Conservation (phyloP, 768 basidiomycete genomes). For the Porphyrellus cyaneotinctus region DNA sequence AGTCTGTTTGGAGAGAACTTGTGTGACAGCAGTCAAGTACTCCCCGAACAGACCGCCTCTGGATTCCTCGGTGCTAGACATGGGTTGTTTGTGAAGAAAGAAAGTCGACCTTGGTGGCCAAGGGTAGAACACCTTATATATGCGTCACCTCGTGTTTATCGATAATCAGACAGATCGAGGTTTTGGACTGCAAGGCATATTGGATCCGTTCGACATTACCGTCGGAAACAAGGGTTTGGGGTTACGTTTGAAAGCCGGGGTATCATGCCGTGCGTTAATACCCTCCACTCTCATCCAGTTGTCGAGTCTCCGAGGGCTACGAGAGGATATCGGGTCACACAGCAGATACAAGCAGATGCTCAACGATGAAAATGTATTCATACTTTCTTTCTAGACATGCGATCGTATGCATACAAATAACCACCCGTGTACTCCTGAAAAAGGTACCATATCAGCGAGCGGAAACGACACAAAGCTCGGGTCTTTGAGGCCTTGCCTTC, state of each 20-base stretch:
- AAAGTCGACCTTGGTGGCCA: background rate
- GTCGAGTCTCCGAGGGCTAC: background rate
- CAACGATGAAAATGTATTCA: background rate
- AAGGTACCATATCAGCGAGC: background rate
- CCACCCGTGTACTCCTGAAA: background rate
- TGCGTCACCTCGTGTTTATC: background rate
- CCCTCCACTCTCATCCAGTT: background rate
- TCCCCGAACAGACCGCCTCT: conserved; percentile 5
- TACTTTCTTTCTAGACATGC: background rate
- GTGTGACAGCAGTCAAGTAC: background rate
- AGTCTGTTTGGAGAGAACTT: conserved; percentile 1
- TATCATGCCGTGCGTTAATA: background rate
- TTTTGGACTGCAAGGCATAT: background rate
- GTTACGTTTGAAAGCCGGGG: background rate
- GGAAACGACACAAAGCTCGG: background rate
- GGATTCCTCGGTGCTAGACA: background rate
- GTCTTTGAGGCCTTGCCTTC: background rate
- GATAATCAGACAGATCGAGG: background rate
- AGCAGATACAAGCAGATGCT: background rate
- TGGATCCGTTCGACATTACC: background rate
- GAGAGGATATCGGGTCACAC: background rate
- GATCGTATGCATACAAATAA: background rate
- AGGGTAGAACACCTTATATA: background rate
- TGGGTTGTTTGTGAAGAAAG: background rate
- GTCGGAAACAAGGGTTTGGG: too few relatives aligned